phyloP scores from a whole-genome alignment of 306 rosid species.

The Citrullus amarus region DNA sequence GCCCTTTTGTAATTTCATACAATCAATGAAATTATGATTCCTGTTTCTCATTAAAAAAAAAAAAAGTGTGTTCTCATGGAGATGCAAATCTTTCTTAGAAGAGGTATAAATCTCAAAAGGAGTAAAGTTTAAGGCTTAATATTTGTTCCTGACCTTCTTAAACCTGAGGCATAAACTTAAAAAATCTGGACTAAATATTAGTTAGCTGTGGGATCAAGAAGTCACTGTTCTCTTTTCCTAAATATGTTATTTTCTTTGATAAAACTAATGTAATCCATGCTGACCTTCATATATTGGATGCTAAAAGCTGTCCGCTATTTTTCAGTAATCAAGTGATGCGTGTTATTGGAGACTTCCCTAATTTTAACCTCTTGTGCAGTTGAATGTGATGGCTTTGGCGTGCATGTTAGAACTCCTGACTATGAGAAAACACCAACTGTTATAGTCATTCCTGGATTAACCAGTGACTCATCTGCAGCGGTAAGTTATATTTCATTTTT shows the following conservation, averaged over 20 bases:
- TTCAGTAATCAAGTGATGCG: background rate
- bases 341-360: constrained; percentile 1
- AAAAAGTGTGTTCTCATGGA: too few relatives aligned
- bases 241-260: background rate
- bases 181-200: background rate
- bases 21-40: too few relatives aligned
- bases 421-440: constrained; percentile 15
- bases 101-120: background rate
- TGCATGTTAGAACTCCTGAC: background rate
- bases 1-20: too few relatives aligned
- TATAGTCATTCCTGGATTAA: constrained; percentile 15
- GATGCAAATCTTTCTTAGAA: background rate
- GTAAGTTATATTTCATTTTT: constrained; percentile 6
- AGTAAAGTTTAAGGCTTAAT: background rate
- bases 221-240: background rate
- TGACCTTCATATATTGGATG: background rate
- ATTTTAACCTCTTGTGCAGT: background rate
- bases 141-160: background rate
- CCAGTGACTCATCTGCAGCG: constrained; percentile 6
- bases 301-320: background rate
- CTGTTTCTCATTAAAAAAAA: too few relatives aligned
- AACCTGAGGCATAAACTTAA: background rate
- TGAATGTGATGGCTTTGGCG: background rate
- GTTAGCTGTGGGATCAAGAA: background rate
- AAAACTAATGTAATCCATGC: background rate